Conservation (phyloP, 345 rosid genomes). For the Bruguiera parviflora region DNA sequence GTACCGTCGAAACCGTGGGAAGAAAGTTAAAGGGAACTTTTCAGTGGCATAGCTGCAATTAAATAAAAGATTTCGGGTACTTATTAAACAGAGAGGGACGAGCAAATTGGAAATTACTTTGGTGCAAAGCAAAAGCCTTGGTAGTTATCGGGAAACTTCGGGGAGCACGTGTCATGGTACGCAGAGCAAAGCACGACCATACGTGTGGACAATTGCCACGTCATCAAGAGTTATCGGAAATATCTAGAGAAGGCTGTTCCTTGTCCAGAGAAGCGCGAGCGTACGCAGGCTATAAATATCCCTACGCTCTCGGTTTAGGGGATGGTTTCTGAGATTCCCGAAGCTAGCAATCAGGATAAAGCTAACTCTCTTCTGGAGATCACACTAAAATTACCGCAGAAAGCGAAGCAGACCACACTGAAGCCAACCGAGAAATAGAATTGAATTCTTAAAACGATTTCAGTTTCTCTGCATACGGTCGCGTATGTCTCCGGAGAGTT, state of each 20-base stretch:
- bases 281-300: constrained; percentile 42
- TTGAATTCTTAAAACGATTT: not conserved
- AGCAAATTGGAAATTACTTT: constrained; percentile 1
- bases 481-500: constrained; percentile 31
- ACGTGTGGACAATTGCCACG: constrained; percentile 15
- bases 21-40: too few species aligned
- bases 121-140: not conserved
- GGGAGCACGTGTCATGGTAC: constrained; percentile 7
- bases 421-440: too few species aligned
- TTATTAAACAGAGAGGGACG: fast-evolving
- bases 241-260: constrained; percentile 54
- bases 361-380: too few species aligned
- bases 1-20: too few species aligned
- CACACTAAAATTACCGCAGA: too few species aligned
- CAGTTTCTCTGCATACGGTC: not conserved
- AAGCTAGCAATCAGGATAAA: not conserved
- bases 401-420: too few species aligned
- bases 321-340: not conserved
- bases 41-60: constrained; percentile 12
- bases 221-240: constrained; percentile 23
- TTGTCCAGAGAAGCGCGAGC: too few species aligned
- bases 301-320: fast-evolving
- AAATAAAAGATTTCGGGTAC: not conserved
- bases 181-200: not conserved
- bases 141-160: constrained; percentile 29